Base-by-base conservation (phyloP, 169 alveolate genomes). In the Plasmodium malariae region DNA sequence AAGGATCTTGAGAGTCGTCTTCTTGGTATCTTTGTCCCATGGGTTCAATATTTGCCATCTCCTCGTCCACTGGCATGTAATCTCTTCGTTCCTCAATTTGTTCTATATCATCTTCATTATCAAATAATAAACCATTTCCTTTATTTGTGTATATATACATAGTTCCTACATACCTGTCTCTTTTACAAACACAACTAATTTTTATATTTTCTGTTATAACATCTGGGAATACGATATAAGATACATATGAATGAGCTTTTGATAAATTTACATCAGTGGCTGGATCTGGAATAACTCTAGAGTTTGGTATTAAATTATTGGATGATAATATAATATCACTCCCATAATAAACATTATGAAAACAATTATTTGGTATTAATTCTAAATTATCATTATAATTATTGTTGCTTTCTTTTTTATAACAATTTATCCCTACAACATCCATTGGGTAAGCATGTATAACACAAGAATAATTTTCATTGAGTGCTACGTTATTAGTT, bases 231-330 rank as follows among this genome's bases (percentile, higher is more conserved):
- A 74, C 60, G 21, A 74, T 34, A 74, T 74, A 74, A 24, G 88
- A 74, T 43, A 62, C 17, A 67, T 49, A 74, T 36, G 88, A 74
- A 74, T 74, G 88, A 55, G 24, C 60, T 74, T 43, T 37, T 4
- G 88, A 14, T n/a, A 74, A 37, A 2, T 57, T 21, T 30, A 74
- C 88, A 57, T 74, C 88, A 12, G 59, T 3, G 3, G 74, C 19
- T 1, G 88, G 62, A 62, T 74, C 88, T 36, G 88, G 88, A 19
- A 74, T 74, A 49, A 74, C 88, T 74, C 88, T 74, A 43, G 88
- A 74, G 12, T 74, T 74, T 3, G 88, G 88, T 40, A 74, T 74
- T 51, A 74, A 43, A 74, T 74, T 74, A 43, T 74, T 74, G 4
- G 88, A 59, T 11, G 48, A 12, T 65, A 74, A 60, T 37, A 26